Base-by-base conservation (phyloP, 169 alveolate genomes). In the Plasmodium malariae region DNA sequence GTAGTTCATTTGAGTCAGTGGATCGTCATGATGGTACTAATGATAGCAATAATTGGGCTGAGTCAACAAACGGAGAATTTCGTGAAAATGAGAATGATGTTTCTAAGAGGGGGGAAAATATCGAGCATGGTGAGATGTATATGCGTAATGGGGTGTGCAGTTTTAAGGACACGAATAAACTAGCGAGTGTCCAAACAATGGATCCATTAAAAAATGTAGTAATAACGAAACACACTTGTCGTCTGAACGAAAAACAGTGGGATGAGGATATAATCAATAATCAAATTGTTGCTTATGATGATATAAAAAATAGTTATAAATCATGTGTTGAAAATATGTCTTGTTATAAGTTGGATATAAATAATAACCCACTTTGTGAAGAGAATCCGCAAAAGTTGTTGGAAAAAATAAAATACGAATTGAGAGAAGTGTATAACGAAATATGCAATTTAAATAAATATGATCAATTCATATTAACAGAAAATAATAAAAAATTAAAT, bases 281-380 rank as follows among this genome's bases (percentile, higher is more conserved):
- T 7, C 89, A 78, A 78, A 78, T 78, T 48, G 76, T 78, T 24
- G 76, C 89, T 19, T 78, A 78, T n/a, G 69, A 78, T 26, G 60
- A 74, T 12, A n/a, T 43, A 17, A 24, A 59, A 60, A 19, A 65
- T 72, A 26, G 40, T 28, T 34, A n/a, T n/a, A n/a, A n/a, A n/a
- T n/a, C 67, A 36, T 59, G 48, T 21, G 14, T 72, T 51, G 55
- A 72, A 17, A 72, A 54, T 12, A 5, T 30, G 32, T 7, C 67
- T 60, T 49, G 30, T 57, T 34, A 21, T 17, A 71, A 71, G 21
- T 54, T 34, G 37, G 45, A 72, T 54, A 59, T 26, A 51, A 28
- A 51, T n/a, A n/a, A 28, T 21, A 69, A 68, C 37, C 54, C 48
- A 17, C 11, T 83, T 9, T 43, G 12, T 7, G 78, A 83, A 43